phyloP scores from a whole-genome alignment of 2,329 filamentous ascomycete species.

The Aureobasidium sp. region DNA sequence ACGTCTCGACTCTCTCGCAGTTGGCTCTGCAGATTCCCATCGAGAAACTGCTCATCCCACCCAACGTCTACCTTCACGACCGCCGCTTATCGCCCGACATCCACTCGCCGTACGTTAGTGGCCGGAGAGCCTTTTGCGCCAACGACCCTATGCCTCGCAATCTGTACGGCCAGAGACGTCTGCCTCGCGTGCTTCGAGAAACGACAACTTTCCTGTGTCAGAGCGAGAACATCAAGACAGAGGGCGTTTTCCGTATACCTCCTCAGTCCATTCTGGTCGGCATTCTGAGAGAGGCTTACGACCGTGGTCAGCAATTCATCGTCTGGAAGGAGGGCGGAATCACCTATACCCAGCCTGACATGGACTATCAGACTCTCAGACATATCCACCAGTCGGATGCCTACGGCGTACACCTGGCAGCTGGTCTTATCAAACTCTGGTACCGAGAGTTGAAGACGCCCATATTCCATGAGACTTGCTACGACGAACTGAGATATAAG shows the following conservation, averaged over 20 bases:
- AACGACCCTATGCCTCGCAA: constrained; percentile 40
- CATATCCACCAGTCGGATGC: constrained; percentile 42
- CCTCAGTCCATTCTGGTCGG: constrained; percentile 43
- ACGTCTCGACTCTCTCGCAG: constrained; percentile 43
- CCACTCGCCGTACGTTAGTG: constrained; percentile 38
- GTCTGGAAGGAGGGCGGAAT: constrained; percentile 42
- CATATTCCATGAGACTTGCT: constrained; percentile 42
- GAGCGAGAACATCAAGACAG: constrained; percentile 39
- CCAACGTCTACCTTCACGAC: constrained; percentile 47
- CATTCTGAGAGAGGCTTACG: constrained; percentile 46
- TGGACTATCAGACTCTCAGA: constrained; percentile 29
- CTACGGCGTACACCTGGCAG: constrained; percentile 46
- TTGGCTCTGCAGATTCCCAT: constrained; percentile 45
- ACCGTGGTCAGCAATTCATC: constrained; percentile 47
- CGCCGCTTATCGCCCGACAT: constrained; percentile 42
- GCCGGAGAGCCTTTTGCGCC: constrained; percentile 40
- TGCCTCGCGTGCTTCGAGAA: constrained; percentile 46
- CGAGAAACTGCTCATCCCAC: constrained; percentile 46
- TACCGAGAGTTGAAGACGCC: constrained; percentile 46
- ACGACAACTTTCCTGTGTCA: constrained; percentile 44
- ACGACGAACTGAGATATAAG: constrained; percentile 37
- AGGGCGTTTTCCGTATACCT: constrained; percentile 48
- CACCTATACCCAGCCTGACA: constrained; percentile 28
- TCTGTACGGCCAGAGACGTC: constrained; percentile 36
- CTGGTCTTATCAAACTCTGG: constrained; percentile 48